Conservation (phyloP, 2,329 filamentous ascomycete genomes). For the Aureobasidium melanogenum region DNA sequence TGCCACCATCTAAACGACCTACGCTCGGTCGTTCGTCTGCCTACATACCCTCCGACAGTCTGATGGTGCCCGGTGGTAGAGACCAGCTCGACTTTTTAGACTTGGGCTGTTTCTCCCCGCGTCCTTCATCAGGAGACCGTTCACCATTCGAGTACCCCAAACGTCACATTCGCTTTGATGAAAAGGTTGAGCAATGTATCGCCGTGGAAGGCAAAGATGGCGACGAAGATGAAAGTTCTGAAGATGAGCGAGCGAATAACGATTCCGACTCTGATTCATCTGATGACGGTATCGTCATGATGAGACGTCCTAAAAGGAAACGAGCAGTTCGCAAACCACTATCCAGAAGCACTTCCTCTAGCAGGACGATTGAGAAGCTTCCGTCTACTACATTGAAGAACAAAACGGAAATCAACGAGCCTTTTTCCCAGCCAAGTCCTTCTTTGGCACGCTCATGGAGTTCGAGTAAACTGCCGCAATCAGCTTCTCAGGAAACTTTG, state of each 20-base stretch:
- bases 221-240: constrained; percentile 51
- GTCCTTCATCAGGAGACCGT: constrained; percentile 55
- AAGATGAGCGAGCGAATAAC: constrained; percentile 37
- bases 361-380: constrained; percentile 79
- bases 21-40: constrained; percentile 51
- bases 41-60: constrained; percentile 58
- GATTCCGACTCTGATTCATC: constrained; percentile 38
- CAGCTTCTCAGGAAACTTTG: constrained; percentile 74
- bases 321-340: constrained; percentile 37
- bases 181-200: constrained; percentile 92
- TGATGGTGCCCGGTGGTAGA: constrained; percentile 49
- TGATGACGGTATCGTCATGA: constrained; percentile 72
- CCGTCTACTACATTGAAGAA: constrained; percentile 85
- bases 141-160: constrained; percentile 55
- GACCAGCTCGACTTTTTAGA: constrained; percentile 46
- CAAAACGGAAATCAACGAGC: constrained; percentile 64
- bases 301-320: constrained; percentile 55
- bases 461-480: constrained; percentile 50
- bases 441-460: constrained; percentile 33
- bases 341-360: constrained; percentile 49
- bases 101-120: constrained; percentile 48
- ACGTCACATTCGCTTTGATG: constrained; percentile 92
- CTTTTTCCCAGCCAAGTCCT: constrained; percentile 34
- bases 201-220: constrained; percentile 80
- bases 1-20: constrained; percentile 42